A percentile compares a stretch with the other conserved stretches of the same genome.
These are phyloP conservation scores for Westerdykella sp. DNA, from an alignment of 2,329 filamentous ascomycete genomes.

Conservation along the genomic window DNA sequence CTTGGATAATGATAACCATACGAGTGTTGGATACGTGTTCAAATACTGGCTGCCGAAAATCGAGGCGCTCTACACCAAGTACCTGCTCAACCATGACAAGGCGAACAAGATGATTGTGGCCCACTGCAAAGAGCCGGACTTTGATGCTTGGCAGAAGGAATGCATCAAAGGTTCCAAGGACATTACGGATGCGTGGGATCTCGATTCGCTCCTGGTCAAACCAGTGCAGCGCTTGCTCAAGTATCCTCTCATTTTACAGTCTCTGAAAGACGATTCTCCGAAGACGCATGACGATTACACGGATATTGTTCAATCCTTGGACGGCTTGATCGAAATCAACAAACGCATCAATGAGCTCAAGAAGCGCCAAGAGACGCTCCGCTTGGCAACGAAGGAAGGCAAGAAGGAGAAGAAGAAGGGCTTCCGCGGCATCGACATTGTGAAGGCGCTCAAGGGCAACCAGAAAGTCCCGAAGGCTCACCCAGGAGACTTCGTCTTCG, in stretches of 20 bases:
- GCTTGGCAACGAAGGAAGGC: conserved; percentile 29
- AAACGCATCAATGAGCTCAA: conserved; percentile 85
- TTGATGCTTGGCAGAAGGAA: conserved; percentile 78
- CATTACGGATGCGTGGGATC: conserved; percentile 86
- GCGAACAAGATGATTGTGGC: conserved; percentile 56
- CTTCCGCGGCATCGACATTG: conserved; percentile 62
- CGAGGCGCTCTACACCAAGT: conserved; percentile 60
- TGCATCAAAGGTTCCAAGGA: conserved; percentile 90
- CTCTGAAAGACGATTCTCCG: conserved; percentile 73
- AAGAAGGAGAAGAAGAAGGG: conserved; percentile 33
- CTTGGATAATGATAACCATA: conserved; percentile 50
- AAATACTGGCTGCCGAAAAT: conserved; percentile 51
- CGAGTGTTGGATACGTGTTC: conserved; percentile 55
- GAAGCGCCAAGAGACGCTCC: conserved; percentile 83
- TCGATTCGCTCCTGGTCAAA: conserved; percentile 95
- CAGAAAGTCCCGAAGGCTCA: conserved; percentile 70
- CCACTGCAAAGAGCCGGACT: conserved; percentile 48
- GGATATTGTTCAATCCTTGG: conserved; percentile 63
- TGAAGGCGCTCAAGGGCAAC: conserved; percentile 82
- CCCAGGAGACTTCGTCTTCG: conserved; percentile 52
- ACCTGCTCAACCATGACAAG: conserved; percentile 58
- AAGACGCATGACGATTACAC: conserved; percentile 75
- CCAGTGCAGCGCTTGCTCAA: conserved; percentile 92
- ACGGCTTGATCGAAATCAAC: conserved; percentile 58
- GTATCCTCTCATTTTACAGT: conserved; percentile 79